These are phyloP conservation scores for Durio zibethinus DNA, from an alignment of 345 rosid genomes.

Conservation along the genomic window DNA sequence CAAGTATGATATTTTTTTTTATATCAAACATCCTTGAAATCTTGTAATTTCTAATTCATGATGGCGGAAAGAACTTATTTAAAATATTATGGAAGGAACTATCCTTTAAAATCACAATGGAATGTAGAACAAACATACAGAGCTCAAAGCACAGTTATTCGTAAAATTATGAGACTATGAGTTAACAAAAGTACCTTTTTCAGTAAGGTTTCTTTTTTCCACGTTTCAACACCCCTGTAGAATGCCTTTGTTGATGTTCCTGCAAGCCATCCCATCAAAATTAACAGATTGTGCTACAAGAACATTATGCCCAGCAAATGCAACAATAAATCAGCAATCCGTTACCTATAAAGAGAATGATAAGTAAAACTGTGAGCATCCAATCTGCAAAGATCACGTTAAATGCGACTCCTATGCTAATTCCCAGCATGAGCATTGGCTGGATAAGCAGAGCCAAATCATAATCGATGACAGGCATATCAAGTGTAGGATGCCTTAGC, in stretches of 20 bases:
- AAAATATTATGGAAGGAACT: neutral
- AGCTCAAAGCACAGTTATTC: neutral
- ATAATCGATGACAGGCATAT: constrained; percentile 77
- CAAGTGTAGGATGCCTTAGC: constrained; percentile 71
- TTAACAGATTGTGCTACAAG: constrained; percentile 3
- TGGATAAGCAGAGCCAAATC: constrained; percentile 78
- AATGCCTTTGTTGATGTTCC: constrained; percentile 86
- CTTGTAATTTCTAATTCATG: neutral
- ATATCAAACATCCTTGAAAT: neutral
- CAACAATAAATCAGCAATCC: neutral
- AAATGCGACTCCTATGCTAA: constrained; percentile 74
- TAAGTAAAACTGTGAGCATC: constrained; percentile 81
- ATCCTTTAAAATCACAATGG: neutral
- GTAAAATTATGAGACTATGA: neutral
- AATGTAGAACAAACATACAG: neutral
- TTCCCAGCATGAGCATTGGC: constrained; percentile 85
- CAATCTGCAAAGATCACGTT: constrained; percentile 77
- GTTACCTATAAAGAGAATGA: constrained; percentile 73
- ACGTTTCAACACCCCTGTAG: constrained; percentile 75
- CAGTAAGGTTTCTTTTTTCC: constrained; percentile 74
- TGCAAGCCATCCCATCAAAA: constrained; percentile 24
- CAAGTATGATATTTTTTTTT: neutral
- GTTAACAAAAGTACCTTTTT: constrained; percentile 39
- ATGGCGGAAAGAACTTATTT: neutral
- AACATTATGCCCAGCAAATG: neutral